Conservation (phyloP, 768 basidiomycete genomes). For the Leccinum arenicola region DNA sequence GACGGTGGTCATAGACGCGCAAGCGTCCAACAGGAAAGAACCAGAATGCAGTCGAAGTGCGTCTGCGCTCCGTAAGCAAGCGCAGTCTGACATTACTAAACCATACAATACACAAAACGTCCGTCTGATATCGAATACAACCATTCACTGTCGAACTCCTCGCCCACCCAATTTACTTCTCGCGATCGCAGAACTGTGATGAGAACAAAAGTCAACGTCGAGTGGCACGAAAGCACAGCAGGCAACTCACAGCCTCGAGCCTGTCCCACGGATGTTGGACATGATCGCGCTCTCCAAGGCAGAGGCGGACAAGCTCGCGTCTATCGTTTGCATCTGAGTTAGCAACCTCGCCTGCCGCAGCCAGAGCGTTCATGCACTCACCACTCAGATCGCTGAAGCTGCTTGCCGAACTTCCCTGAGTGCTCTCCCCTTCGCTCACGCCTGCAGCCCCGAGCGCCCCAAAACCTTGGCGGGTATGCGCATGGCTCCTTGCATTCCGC, state of each 20-base stretch:
- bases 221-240: background rate
- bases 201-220: constrained; percentile 1
- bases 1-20: constrained; percentile 11
- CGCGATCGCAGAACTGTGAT: constrained; percentile 34
- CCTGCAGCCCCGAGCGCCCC: constrained; percentile 38
- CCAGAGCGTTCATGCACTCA: constrained; percentile 33
- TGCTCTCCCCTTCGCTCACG: constrained; percentile 56
- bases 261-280: constrained; percentile 67
- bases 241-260: constrained; percentile 65
- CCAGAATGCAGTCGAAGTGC: constrained; percentile 21
- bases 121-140: background rate
- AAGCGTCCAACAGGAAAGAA: constrained; percentile 16
- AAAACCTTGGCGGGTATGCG: constrained; percentile 46
- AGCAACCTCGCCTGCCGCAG: background rate
- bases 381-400: constrained; percentile 88
- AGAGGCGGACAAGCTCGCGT: constrained; percentile 73
- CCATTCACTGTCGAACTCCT: constrained; percentile 27
- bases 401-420: constrained; percentile 70
- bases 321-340: constrained; percentile 31
- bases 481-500: constrained; percentile 50
- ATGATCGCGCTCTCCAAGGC: constrained; percentile 77
- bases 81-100: constrained; percentile 9
- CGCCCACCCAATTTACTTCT: constrained; percentile 31
- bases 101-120: background rate
- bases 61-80: constrained; percentile 15